Conservation (phyloP, 176 grass and related monocot species). For the Oryza punctata region DNA sequence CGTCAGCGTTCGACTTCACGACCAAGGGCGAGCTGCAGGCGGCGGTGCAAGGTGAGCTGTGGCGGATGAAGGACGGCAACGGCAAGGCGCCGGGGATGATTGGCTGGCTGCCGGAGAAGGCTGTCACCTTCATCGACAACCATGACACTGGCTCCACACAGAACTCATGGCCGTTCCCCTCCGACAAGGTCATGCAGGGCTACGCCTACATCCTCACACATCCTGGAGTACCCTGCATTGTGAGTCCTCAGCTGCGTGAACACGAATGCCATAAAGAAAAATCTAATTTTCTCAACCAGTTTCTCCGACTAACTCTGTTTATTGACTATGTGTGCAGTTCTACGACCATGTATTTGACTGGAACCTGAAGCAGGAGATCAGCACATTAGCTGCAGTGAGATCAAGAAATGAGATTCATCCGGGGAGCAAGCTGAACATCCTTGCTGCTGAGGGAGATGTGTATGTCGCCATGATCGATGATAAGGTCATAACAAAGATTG, state of each 20-base stretch:
- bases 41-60: constrained; percentile 73
- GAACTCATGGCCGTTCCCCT: constrained; percentile 70
- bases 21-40: constrained; percentile 80
- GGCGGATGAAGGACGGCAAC: constrained; percentile 67
- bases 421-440: constrained; percentile 57
- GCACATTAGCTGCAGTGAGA: constrained; percentile 47
- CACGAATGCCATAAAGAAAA: not conserved
- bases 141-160: constrained; percentile 88
- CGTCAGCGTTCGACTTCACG: constrained; percentile 79
- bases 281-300: not conserved
- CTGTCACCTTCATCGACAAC: constrained; percentile 87
- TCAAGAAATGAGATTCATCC: constrained; percentile 54
- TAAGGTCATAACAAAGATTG: constrained; percentile 69
- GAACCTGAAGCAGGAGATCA: constrained; percentile 72
- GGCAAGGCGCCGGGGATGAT: constrained; percentile 77
- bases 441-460: constrained; percentile 55
- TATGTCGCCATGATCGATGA: constrained; percentile 70
- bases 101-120: constrained; percentile 75
- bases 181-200: constrained; percentile 78
- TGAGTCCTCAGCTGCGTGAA: constrained; percentile 29
- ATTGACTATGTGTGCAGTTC: constrained; percentile 47
- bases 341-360: constrained; percentile 85
- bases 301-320: not conserved
- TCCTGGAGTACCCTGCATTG: constrained; percentile 74
- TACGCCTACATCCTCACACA: constrained; percentile 88